Percentiles rank a stretch among this genome's conserved stretches.
Conservation (phyloP, 2,329 filamentous ascomycete species). For the Monilinia laxa region DNA sequence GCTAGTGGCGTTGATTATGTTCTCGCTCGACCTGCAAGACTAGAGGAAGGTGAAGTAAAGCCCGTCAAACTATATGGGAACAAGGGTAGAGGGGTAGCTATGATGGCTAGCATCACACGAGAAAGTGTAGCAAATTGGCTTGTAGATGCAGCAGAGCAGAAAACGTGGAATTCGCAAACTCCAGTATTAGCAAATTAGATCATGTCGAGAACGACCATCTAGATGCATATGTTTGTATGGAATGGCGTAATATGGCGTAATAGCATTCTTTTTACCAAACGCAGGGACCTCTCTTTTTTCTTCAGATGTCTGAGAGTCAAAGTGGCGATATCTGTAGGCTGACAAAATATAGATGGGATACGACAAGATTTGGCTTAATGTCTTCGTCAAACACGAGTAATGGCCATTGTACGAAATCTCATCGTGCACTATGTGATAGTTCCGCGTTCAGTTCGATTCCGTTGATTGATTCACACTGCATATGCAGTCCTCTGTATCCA, state of each 20-base stretch:
- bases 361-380: background rate
- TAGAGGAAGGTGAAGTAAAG: constrained; percentile 25
- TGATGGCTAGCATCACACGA: constrained; percentile 27
- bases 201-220: background rate
- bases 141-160: constrained; percentile 46
- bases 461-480: background rate
- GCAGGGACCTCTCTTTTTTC: background rate
- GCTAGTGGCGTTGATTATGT: constrained; percentile 28
- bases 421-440: background rate
- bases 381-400: no score
- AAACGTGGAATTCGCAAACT: constrained; percentile 21
- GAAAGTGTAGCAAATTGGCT: constrained; percentile 49
- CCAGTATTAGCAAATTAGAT: constrained; percentile 11
- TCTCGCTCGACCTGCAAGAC: constrained; percentile 26
- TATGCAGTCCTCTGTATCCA: no score
- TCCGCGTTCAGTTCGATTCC: background rate
- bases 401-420: background rate
- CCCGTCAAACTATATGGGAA: constrained; percentile 25
- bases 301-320: background rate
- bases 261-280: background rate
- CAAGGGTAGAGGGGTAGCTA: constrained; percentile 27
- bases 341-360: background rate
- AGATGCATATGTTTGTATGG: background rate
- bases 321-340: constrained; percentile 1
- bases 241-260: background rate